These are phyloP conservation scores for Heracleum sosnowskyi DNA, from an alignment of 129 eudicot species.

Conservation along the genomic window DNA sequence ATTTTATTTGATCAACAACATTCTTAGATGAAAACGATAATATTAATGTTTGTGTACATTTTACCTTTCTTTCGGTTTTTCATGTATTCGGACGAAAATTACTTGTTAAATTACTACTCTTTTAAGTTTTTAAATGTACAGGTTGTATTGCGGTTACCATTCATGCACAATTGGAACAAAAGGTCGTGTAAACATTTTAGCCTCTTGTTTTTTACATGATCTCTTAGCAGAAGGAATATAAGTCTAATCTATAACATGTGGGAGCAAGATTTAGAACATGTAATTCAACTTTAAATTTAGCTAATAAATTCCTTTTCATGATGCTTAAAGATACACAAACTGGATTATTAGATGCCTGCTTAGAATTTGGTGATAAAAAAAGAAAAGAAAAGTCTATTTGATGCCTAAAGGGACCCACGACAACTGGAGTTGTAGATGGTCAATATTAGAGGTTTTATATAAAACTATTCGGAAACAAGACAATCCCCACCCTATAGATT, in stretches of 20 bases:
- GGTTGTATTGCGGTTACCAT: background rate
- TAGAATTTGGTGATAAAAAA: background rate
- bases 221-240: background rate
- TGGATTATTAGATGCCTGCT: conserved; percentile 1
- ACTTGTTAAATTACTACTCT: background rate
- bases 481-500: background rate
- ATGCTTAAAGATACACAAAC: background rate
- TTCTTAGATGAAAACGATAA: too few relatives aligned
- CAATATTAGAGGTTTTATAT: background rate
- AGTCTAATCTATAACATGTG: conserved; percentile 1
- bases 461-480: too few relatives aligned
- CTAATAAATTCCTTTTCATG: background rate
- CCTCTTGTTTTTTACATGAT: background rate
- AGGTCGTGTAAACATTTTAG: background rate
- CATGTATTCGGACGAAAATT: too few relatives aligned
- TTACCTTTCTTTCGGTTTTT: too few relatives aligned
- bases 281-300: background rate
- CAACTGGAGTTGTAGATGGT: conserved; percentile 6
- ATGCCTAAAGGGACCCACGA: background rate
- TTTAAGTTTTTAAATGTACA: background rate
- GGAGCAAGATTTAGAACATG: background rate
- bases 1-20: too few relatives aligned
- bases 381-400: background rate
- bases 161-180: background rate
- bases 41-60: too few relatives aligned